Percentiles rank a stretch among this genome's conserved stretches.
Evolutionary conservation across 257 asterid genomes (phyloP).

Genomic region (Avicennia marina): DNA sequence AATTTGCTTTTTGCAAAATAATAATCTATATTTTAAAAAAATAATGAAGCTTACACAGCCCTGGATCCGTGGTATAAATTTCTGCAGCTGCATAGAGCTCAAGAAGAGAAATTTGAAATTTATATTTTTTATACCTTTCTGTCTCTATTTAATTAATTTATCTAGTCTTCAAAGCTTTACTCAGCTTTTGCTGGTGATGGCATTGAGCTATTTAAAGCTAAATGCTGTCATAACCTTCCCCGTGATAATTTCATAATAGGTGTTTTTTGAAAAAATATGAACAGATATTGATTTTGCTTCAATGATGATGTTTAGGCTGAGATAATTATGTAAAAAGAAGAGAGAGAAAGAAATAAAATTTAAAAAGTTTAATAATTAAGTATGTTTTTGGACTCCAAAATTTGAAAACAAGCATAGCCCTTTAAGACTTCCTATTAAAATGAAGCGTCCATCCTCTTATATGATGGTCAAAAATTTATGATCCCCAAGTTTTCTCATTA

Average conservation of each 20-base stretch:
- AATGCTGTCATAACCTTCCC: background rate
- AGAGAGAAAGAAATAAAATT: no score
- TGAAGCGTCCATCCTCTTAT: no score
- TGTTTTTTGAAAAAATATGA: background rate
- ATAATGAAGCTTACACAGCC: background rate
- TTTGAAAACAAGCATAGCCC: no score
- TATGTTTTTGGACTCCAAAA: no score
- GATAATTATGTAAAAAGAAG: no score
- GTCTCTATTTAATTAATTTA: background rate
- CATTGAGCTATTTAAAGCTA: background rate
- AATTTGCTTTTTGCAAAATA: background rate
- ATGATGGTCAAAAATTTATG: no score
- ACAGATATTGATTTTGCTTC: background rate
- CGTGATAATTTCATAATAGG: background rate
- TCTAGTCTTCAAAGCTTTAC: background rate
- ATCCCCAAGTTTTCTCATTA: no score
- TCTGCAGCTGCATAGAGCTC: conserved; percentile 9
- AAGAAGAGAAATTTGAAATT: no score
- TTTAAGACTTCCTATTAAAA: no score
- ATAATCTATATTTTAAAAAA: background rate
- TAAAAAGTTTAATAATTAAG: no score
- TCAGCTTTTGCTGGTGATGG: background rate
- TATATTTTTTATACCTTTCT: background rate
- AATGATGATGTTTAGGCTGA: background rate
- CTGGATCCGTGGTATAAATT: background rate